Evolutionary conservation across 108 stramenopile genomes (phyloP), one percentile per base, ranked within the genome.

Genomic region (Skeletonema tropicum): DNA sequence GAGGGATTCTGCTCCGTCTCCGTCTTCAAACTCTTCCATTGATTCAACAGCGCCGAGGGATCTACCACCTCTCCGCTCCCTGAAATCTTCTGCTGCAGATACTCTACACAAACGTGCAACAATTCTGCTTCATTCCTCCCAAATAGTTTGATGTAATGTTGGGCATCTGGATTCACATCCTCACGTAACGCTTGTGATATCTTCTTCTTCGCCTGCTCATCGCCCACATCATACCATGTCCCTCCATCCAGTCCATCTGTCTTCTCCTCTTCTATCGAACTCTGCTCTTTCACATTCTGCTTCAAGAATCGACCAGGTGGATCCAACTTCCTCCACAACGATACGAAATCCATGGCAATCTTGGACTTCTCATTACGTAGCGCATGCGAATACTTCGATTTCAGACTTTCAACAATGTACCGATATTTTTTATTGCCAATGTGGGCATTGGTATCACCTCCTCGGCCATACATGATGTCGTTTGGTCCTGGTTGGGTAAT

Each of bases 391-490:
- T 45, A 45, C 15, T 45, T 45, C 15, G 15, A 45, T 45, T 45
- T 45, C 3, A 45, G 42, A 45, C 15, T 60, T 60, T 70, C 66
- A 33, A 76, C 25, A 23, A 76, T 30, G 4, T 60, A 59, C 0
- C 75, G 58, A 45, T 29, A 76, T 59, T 57, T 68, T 12, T 60
- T 36, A 60, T 76, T 76, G n/a, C 75, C 75, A 29, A 42, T 19
- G 45, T 76, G 75, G 31, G 68, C 52, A 36, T 68, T 76, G n/a
- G 75, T 38, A 14, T 33, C 57, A 13, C 75, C 69, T n/a, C 75
- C 75, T 13, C 75, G 75, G 23, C 75, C 75, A 31, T 14, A 52
- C 15, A 76, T 60, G 26, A 76, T 45, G 30, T 76, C 75, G 21
- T 70, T 74, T 57, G 59, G 29, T 14, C 59, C 59, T 15, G 42